phyloP scores from a whole-genome alignment of 2,329 filamentous ascomycete genomes.

The Hymenotorrendiella dingleyae region DNA sequence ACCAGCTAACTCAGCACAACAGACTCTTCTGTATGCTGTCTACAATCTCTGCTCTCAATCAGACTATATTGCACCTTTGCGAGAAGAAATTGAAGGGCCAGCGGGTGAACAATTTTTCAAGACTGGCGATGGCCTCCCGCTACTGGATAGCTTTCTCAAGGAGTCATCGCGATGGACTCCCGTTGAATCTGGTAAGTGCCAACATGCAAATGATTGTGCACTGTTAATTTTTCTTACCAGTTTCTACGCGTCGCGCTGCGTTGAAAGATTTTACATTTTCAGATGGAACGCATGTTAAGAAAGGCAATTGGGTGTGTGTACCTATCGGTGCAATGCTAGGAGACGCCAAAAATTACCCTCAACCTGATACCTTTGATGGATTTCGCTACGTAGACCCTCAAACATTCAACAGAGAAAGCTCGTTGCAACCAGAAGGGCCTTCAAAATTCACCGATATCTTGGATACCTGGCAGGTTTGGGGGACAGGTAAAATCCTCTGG shows the following conservation, averaged over 20 bases:
- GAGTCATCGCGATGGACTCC: constrained; percentile 1
- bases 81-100: neutral
- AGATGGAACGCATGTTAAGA: neutral
- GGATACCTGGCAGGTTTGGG: neutral
- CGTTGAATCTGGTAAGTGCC: neutral
- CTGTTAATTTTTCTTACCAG: neutral
- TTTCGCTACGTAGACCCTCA: neutral
- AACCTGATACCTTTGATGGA: neutral
- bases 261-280: neutral
- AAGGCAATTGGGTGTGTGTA: neutral
- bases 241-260: neutral
- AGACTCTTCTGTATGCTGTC: neutral
- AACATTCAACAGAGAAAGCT: neutral
- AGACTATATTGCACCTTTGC: neutral
- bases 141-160: constrained; percentile 2
- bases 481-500: neutral
- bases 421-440: neutral
- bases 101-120: neutral
- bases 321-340: neutral
- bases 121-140: neutral
- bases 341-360: neutral
- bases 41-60: neutral
- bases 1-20: neutral
- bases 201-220: neutral
- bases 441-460: neutral